Conservation (phyloP, 2,329 filamentous ascomycete species). For the Colletotrichum eleusines region DNA sequence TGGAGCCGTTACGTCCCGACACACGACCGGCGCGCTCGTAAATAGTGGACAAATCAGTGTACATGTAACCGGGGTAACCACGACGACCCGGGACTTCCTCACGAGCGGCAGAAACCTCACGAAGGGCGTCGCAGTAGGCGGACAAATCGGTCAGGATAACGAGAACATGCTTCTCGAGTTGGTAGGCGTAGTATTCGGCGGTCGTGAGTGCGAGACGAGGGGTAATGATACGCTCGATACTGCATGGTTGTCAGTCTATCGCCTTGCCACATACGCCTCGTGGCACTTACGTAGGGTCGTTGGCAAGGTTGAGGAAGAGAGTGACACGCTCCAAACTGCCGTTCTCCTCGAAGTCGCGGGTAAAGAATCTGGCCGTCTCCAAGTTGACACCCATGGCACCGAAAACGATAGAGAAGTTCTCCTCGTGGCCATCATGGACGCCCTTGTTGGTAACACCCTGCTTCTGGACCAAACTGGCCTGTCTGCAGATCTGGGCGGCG, state of each 20-base stretch:
- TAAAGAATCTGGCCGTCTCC: slow-evolving; percentile 99
- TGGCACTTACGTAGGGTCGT: slow-evolving; percentile 88
- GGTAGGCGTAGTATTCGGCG: slow-evolving; percentile 99
- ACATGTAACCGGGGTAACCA: slow-evolving; percentile 99
- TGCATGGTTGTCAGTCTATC: slow-evolving; percentile 52
- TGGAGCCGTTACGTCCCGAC: slow-evolving; percentile 94
- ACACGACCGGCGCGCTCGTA: slow-evolving; percentile 99
- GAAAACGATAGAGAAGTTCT: slow-evolving; percentile 99
- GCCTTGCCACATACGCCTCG: no score
- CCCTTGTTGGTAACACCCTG: slow-evolving; percentile 89
- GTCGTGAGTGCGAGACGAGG: slow-evolving; percentile 98
- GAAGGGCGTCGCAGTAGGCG: slow-evolving; percentile 97
- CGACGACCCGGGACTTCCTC: slow-evolving; percentile 99
- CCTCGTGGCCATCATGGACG: slow-evolving; percentile 95
- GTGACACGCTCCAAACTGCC: slow-evolving; percentile 97
- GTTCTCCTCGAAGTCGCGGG: slow-evolving; percentile 98
- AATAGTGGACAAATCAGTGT: slow-evolving; percentile 99
- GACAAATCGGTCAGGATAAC: slow-evolving; percentile 99
- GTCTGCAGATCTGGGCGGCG: slow-evolving; percentile 97
- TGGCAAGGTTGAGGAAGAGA: slow-evolving; percentile 98
- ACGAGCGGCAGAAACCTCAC: slow-evolving; percentile 96
- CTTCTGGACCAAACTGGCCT: slow-evolving; percentile 89
- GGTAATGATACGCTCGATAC: slow-evolving; percentile 99
- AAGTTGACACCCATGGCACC: slow-evolving; percentile 99
- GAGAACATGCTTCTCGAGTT: slow-evolving; percentile 99